phyloP scores from a whole-genome alignment of 768 basidiomycete genomes.

The Nidula microcarpa region DNA sequence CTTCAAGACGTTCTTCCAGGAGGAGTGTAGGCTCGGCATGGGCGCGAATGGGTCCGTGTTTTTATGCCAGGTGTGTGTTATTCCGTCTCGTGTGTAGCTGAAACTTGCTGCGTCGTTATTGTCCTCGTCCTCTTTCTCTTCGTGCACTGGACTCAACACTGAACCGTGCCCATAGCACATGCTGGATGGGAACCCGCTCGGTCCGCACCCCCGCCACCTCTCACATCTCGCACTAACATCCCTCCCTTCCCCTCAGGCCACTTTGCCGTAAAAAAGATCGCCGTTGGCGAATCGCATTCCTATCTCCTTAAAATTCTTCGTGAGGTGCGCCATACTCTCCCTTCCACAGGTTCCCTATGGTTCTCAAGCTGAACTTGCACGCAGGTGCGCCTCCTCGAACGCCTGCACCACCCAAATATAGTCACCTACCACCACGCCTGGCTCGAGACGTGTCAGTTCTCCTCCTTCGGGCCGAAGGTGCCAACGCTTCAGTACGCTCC shows the following conservation, averaged over 20 bases:
- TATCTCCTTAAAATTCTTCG: constrained; percentile 81
- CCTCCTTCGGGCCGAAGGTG: constrained; percentile 82
- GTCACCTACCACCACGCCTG: constrained; percentile 95
- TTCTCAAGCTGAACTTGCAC: not conserved
- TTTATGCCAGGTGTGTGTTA: constrained; percentile 68
- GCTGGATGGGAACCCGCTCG: constrained; percentile 82
- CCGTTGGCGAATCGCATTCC: constrained; percentile 85
- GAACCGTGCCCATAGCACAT: constrained; percentile 53
- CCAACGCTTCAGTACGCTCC: constrained; percentile 78
- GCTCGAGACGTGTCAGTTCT: constrained; percentile 86
- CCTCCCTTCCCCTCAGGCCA: constrained; percentile 41
- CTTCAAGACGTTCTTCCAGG: constrained; percentile 89
- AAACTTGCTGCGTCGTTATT: too few relatives aligned
- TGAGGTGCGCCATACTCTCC: constrained; percentile 42
- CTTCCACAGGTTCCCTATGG: not conserved
- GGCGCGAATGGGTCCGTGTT: constrained; percentile 92
- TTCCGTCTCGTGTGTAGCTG: not conserved
- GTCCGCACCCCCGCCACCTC: constrained; percentile 28
- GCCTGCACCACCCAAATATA: constrained; percentile 88
- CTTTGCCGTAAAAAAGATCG: constrained; percentile 96
- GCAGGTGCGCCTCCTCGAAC: constrained; percentile 81
- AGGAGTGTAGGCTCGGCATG: constrained; percentile 88
- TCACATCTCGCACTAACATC: not conserved
- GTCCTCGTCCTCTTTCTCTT: not conserved
- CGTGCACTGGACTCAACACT: constrained; percentile 1